Evolutionary conservation across 192 early-diverging fungal species (phyloP).

Genomic region (Funneliformis geosporum): DNA sequence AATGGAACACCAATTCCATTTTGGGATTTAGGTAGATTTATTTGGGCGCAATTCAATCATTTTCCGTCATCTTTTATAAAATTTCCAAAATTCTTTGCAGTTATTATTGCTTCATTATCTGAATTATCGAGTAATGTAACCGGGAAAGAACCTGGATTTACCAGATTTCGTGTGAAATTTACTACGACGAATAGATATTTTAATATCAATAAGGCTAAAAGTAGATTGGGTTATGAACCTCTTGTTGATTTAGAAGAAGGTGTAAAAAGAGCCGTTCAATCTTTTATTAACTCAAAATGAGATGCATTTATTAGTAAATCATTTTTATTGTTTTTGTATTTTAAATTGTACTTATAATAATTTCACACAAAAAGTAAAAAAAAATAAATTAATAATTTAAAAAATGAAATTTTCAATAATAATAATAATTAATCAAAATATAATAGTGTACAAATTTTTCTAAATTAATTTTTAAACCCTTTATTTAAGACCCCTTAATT

Average conservation of each 20-base stretch:
- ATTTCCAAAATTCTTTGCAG: slow-evolving; percentile 51
- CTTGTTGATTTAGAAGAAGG: slow-evolving; percentile 58
- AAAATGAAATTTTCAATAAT: too few species aligned
- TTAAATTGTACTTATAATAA: too few species aligned
- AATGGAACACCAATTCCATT: slow-evolving; percentile 87
- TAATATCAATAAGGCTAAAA: slow-evolving; percentile 85
- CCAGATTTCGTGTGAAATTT: slow-evolving; percentile 76
- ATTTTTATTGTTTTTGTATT: neutral
- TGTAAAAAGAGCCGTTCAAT: slow-evolving; percentile 39
- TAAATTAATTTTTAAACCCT: too few species aligned
- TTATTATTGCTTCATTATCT: slow-evolving; percentile 63
- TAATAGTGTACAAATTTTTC: too few species aligned
- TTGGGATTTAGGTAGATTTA: slow-evolving; percentile 82
- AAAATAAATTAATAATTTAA: too few species aligned
- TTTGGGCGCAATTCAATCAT: slow-evolving; percentile 63
- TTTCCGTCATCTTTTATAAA: slow-evolving; percentile 61
- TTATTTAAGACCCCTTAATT: neutral
- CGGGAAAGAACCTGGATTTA: slow-evolving; percentile 67
- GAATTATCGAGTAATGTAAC: slow-evolving; percentile 64
- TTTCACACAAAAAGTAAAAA: too few species aligned
- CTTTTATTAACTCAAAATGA: neutral
- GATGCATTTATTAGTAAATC: neutral
- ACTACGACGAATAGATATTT: slow-evolving; percentile 82
- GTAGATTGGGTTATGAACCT: slow-evolving; percentile 56
- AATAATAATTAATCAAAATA: too few species aligned